Evolutionary conservation across 108 stramenopile species (phyloP), one percentile per base, ranked within the genome.

Genomic region (Nitzschia palea): DNA sequence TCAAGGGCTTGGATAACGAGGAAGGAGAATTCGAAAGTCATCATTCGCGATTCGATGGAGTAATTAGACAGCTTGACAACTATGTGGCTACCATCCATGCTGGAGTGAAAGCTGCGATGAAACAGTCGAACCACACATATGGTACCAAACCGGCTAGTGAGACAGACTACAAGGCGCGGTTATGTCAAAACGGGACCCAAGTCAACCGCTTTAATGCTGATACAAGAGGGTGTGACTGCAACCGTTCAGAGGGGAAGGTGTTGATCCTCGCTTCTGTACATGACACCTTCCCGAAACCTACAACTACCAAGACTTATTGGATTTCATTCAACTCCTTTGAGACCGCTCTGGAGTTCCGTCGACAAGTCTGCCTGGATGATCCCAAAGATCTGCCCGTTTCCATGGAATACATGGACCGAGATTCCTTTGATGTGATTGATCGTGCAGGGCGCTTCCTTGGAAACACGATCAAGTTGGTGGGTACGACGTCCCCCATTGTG

Each of bases 221-320:
- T 70, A 90, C 89, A 12, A 47, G 35, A 32, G 92, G 92, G 33
- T 71, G 57, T 26, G 87, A 89, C 29, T 89, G 85, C 60, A 87
- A 86, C 76, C 86, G 92, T 15, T 88, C 87, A 28, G 92, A 94
- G 71, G 92, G 92, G 15, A 94, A 94, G 60, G 89, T 94, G 12
- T 32, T 94, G 55, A 89, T 94, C 51, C 63, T 94, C 51, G 92
- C 92, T 9, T 86, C 92, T 12, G 89, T 94, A 1, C 92, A 94
- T 64, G 89, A 94, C 61, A 94, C 92, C 1, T 94, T 94, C 55
- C 71, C 77, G 35, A 73, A 69, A 20, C 92, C 92, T 28, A 47
- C 63, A n/a, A 66, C 54, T 43, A 62, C 85, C n/a, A 83, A 85
- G 25, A 71, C 83, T 29, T 89, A 79, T 67, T 94, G 92, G 92